A percentile compares a stretch with the other conserved stretches of the same genome.
Evolutionary conservation across 495 filamentous ascomycete genomes (phyloP).

Genomic region (Thermothielavioides terrestris): DNA sequence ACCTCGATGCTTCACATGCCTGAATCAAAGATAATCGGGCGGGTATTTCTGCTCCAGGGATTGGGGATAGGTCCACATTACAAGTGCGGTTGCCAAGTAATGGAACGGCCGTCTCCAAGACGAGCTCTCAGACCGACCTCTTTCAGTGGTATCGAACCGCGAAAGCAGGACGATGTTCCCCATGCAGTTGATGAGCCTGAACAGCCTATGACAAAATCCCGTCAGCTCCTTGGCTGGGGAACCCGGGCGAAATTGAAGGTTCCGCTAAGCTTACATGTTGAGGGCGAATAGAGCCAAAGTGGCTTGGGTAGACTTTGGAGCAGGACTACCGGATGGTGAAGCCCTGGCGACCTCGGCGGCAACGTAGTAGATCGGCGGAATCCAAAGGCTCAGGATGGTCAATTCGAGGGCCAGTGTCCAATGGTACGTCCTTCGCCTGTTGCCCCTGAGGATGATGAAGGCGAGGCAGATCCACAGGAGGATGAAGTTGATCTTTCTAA

Average conservation of each 20-base stretch:
- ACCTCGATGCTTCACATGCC: too few relatives aligned
- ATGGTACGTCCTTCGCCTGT: constrained; percentile 12
- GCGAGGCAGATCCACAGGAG: constrained; percentile 22
- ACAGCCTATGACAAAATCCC: constrained; percentile 7
- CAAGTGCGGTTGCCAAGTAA: constrained; percentile 4
- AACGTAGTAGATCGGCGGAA: constrained; percentile 21
- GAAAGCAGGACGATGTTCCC: constrained; percentile 19
- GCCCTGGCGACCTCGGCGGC: not conserved
- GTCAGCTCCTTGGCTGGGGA: not conserved
- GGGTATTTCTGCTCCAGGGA: constrained; percentile 15
- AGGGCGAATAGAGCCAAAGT: constrained; percentile 16
- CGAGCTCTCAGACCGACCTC: not conserved
- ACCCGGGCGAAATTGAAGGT: not conserved
- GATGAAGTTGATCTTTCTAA: constrained; percentile 17
- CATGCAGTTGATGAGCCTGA: constrained; percentile 20
- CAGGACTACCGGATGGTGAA: not conserved
- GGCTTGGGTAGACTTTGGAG: constrained; percentile 6
- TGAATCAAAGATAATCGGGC: not conserved
- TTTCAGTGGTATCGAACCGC: constrained; percentile 16
- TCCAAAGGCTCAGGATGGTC: constrained; percentile 23
- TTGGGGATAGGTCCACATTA: constrained; percentile 27
- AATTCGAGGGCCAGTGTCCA: constrained; percentile 20
- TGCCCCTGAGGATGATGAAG: constrained; percentile 14
- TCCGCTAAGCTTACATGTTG: constrained; percentile 17
- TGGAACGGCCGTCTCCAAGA: constrained; percentile 9